phyloP scores from a whole-genome alignment of 495 filamentous ascomycete species.

The Neurospora africana region DNA sequence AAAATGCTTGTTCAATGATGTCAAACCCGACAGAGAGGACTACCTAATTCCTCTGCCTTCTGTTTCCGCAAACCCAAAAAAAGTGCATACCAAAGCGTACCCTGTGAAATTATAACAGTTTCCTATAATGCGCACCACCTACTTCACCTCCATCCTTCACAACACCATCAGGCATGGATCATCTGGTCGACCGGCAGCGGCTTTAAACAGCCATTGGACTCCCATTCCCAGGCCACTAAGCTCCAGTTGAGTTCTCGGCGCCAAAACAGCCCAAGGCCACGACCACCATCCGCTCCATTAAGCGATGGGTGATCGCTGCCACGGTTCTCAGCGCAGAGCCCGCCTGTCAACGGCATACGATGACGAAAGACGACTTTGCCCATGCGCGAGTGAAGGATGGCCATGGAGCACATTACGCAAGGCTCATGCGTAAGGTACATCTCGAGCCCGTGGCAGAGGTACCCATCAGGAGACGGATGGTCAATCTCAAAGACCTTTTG shows the following conservation, averaged over 20 bases:
- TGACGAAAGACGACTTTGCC: constrained; percentile 66
- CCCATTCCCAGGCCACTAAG: constrained; percentile 74
- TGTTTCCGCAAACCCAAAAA: constrained; percentile 23
- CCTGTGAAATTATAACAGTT: neutral
- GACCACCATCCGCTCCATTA: constrained; percentile 30
- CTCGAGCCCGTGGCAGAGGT: constrained; percentile 84
- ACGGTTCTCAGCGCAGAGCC: constrained; percentile 41
- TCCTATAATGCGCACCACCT: neutral
- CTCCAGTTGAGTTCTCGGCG: constrained; percentile 91
- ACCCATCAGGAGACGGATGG: constrained; percentile 54
- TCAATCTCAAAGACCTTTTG: constrained; percentile 30
- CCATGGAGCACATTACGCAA: constrained; percentile 95
- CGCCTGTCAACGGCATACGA: constrained; percentile 51
- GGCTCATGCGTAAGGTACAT: constrained; percentile 91
- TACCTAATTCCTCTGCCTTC: constrained; percentile 39
- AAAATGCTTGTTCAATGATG: constrained; percentile 22
- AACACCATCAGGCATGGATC: constrained; percentile 26
- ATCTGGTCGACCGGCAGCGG: constrained; percentile 24
- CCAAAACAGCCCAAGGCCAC: constrained; percentile 82
- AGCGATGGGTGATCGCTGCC: constrained; percentile 21
- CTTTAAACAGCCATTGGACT: constrained; percentile 26
- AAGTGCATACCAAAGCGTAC: neutral
- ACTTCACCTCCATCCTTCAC: neutral
- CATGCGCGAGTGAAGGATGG: constrained; percentile 83
- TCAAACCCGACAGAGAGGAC: constrained; percentile 27